Conservation (phyloP, 164 flowering plant genomes). For the Liriodendron chinense region DNA sequence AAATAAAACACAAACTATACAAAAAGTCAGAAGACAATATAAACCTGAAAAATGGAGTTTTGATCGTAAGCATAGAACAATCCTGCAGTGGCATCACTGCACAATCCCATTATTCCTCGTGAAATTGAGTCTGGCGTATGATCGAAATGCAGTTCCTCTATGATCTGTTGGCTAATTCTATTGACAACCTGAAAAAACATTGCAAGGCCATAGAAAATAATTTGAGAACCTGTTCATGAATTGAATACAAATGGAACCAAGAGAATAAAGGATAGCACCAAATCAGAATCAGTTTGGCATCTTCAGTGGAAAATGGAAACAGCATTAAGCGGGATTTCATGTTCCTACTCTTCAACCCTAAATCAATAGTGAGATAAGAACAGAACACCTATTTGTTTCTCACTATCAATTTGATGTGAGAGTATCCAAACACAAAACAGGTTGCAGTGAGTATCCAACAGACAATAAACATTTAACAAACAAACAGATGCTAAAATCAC, state of each 20-base stretch:
- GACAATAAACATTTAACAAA: neutral
- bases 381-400: neutral
- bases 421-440: neutral
- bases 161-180: slow-evolving; percentile 83
- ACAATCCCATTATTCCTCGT: slow-evolving; percentile 84
- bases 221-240: neutral
- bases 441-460: neutral
- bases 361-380: neutral
- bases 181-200: slow-evolving; percentile 71
- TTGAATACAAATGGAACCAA: neutral
- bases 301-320: neutral
- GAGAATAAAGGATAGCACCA: neutral
- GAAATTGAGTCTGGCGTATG: slow-evolving; percentile 71
- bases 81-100: slow-evolving; percentile 99
- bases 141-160: slow-evolving; percentile 94
- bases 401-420: neutral
- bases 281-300: neutral
- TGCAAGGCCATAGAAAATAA: neutral
- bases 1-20: neutral
- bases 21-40: neutral
- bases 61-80: slow-evolving; percentile 96
- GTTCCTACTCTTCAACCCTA: neutral
- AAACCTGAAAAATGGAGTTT: slow-evolving; percentile 92
- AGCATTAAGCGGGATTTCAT: neutral
- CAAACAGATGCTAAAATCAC: neutral